These are phyloP conservation scores for Citrullus amarus DNA, from an alignment of 306 rosid species.

Conservation along the genomic window DNA sequence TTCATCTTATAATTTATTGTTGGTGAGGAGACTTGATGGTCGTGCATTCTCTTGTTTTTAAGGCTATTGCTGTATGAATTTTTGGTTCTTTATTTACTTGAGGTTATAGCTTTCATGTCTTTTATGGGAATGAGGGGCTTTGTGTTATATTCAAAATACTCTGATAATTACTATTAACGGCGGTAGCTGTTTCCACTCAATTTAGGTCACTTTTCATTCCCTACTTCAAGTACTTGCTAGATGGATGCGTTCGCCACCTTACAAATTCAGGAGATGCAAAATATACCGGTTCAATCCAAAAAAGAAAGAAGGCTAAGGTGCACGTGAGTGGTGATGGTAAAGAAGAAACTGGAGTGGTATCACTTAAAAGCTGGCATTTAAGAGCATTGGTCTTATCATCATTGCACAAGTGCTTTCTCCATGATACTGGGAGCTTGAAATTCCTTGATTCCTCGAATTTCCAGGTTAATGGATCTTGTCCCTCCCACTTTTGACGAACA, in stretches of 20 bases:
- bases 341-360: conserved; percentile 25
- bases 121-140: background rate
- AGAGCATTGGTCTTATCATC: conserved; percentile 66
- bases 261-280: conserved; percentile 32
- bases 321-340: conserved; percentile 16
- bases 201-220: conserved; percentile 91
- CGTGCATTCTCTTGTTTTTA: background rate
- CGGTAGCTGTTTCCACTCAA: background rate
- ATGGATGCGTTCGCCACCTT: conserved; percentile 57
- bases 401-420: conserved; percentile 75
- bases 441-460: conserved; percentile 75
- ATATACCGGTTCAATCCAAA: conserved; percentile 24
- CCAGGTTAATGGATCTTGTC: conserved; percentile 40
- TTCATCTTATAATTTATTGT: background rate
- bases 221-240: conserved; percentile 78
- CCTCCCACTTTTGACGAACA: background rate
- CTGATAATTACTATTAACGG: background rate
- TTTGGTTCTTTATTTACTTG: background rate
- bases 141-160: background rate
- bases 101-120: background rate
- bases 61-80: background rate
- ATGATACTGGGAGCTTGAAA: conserved; percentile 66
- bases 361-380: conserved; percentile 61
- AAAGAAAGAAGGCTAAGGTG: conserved; percentile 70
- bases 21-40: background rate